Conservation (phyloP, 1,139 yeast genomes). For the Sugiyamaella xylanicola region DNA sequence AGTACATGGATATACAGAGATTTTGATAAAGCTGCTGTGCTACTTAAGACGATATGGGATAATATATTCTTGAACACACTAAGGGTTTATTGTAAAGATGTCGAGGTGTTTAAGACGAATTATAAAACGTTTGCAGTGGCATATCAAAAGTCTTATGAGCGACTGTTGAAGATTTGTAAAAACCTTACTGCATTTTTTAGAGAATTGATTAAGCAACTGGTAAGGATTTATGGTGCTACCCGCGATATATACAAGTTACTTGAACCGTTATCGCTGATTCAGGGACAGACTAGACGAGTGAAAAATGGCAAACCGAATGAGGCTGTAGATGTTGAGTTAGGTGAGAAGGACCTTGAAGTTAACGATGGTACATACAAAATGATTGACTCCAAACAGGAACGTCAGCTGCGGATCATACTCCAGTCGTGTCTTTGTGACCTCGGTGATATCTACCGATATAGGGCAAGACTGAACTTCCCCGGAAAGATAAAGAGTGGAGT, state of each 20-base stretch:
- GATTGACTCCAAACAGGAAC: neutral
- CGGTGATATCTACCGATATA: constrained; percentile 34
- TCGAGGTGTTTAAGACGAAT: constrained; percentile 10
- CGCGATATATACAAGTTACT: constrained; percentile 4
- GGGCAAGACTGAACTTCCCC: constrained; percentile 15
- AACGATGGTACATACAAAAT: neutral
- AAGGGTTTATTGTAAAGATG: constrained; percentile 22
- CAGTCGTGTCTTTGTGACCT: constrained; percentile 23
- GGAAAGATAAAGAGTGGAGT: constrained; percentile 13
- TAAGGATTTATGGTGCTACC: constrained; percentile 1
- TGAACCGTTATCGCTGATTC: constrained; percentile 1
- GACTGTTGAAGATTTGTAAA: constrained; percentile 29
- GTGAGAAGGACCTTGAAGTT: neutral
- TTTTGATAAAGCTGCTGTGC: constrained; percentile 14
- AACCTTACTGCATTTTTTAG: constrained; percentile 26
- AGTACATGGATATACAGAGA: constrained; percentile 24
- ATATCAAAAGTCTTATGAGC: constrained; percentile 18
- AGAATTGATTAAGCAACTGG: constrained; percentile 8
- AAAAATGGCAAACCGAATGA: too few relatives aligned
- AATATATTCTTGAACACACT: constrained; percentile 22
- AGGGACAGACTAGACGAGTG: neutral
- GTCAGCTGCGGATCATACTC: neutral
- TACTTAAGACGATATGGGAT: constrained; percentile 26
- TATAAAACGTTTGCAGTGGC: constrained; percentile 19
- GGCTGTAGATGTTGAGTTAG: neutral